Conservation (phyloP, 371 early-diverging fungal genomes). For the Mortierella sp. region DNA sequence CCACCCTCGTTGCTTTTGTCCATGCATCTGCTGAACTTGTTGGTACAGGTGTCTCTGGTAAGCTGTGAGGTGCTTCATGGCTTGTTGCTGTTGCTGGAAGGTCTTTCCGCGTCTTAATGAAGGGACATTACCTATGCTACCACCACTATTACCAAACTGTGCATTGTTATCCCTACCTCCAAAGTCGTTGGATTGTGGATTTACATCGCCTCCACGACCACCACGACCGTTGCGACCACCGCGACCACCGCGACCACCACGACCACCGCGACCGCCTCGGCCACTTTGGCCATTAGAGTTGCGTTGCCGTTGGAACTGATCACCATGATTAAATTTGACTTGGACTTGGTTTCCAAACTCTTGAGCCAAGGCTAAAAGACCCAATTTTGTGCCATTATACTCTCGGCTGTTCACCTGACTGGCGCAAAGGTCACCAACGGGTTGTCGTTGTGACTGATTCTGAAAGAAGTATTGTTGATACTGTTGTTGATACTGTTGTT, state of each 20-base stretch:
- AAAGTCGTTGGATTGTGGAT: neutral
- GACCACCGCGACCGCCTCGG: conserved; percentile 11
- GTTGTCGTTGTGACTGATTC: neutral
- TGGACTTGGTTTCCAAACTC: conserved; percentile 25
- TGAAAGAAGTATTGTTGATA: conserved; percentile 16
- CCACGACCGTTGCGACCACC: conserved; percentile 15
- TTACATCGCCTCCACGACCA: conserved; percentile 5
- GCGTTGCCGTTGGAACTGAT: conserved; percentile 20
- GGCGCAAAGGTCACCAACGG: neutral
- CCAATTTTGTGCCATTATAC: conserved; percentile 14
- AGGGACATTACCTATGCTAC: conserved; percentile 12
- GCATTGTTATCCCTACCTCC: conserved; percentile 6
- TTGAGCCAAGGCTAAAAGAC: conserved; percentile 30
- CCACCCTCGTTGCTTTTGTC: conserved; percentile 27
- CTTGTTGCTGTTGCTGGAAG: conserved; percentile 50
- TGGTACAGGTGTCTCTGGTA: conserved; percentile 46
- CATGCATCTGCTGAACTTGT: conserved; percentile 30
- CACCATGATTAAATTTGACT: neutral
- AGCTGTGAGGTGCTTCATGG: conserved; percentile 38
- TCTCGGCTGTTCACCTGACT: conserved; percentile 4
- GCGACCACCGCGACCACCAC: conserved; percentile 9
- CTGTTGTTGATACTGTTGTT: conserved; percentile 13
- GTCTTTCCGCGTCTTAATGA: conserved; percentile 39
- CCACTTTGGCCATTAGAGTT: neutral
- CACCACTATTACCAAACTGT: neutral